Percentiles rank a stretch among this genome's conserved stretches.
These are phyloP conservation scores for Neurospora sp. DNA, from an alignment of 495 filamentous ascomycete species.

Conservation along the genomic window DNA sequence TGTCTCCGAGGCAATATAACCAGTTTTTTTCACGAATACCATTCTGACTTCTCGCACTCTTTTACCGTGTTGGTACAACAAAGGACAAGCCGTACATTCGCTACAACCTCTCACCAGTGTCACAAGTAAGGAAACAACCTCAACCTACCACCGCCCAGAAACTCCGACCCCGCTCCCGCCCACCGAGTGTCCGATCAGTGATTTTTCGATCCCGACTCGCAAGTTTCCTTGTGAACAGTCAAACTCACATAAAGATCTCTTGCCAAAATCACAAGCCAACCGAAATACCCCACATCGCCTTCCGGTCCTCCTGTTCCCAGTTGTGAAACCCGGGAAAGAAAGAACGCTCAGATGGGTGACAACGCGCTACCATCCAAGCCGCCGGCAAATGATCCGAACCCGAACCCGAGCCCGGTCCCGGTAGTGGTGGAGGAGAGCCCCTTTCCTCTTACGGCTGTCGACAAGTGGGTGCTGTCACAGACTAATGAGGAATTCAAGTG, in stretches of 20 bases:
- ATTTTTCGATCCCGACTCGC: background rate
- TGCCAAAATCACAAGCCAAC: background rate
- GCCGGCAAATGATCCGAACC: background rate
- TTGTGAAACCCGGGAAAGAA: background rate
- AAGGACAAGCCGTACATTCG: background rate
- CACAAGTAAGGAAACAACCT: background rate
- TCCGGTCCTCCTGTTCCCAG: background rate
- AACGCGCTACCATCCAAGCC: background rate
- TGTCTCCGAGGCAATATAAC: background rate
- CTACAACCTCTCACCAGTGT: background rate
- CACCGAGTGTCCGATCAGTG: background rate
- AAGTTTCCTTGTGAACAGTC: background rate
- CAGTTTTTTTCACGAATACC: too few relatives aligned
- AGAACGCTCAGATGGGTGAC: slow-evolving; percentile 10
- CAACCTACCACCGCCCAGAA: background rate
- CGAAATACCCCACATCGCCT: background rate
- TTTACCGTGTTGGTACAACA: background rate
- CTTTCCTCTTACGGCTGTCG: slow-evolving; percentile 56
- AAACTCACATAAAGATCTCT: background rate
- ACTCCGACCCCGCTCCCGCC: background rate
- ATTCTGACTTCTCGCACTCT: background rate
- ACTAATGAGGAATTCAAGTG: slow-evolving; percentile 58
- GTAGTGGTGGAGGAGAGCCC: slow-evolving; percentile 27
- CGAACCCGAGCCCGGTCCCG: background rate
- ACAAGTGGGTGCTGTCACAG: slow-evolving; percentile 54